Base-by-base conservation (phyloP, 148 eudicot genomes). In the Fallopia convolvulus region DNA sequence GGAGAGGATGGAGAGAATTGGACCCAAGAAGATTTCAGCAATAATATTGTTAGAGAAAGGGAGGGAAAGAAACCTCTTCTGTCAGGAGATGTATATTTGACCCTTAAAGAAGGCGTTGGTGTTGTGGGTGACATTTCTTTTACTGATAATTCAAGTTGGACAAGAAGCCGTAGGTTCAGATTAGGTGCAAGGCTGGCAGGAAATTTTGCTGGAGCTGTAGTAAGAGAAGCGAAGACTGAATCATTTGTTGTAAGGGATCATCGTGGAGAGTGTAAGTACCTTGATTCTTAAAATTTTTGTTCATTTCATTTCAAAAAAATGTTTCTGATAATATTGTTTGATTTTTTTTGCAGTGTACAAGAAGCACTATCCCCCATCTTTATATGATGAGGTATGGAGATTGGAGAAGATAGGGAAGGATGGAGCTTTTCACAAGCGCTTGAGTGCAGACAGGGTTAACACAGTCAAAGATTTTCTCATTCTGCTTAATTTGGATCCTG, bases 121-220 rank as follows among this genome's bases (percentile, higher is more conserved):
- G 66, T 80, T 30, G 80, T 92, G 46, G 89, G 93, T 26, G 92
- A 89, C 72, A 79, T 90, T 41, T 88, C 88, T 68, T 90, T 92
- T 77, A 86, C 88, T 5, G 90, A 90, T 85, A 90, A 89, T 79
- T 89, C 94, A 61, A 92, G 95, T 82, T 90, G 94, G 94, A 92
- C 90, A 7, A 84, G 91, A 85, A 90, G 91, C 78, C 91, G 93
- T 41, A 86, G 84, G 75, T 90, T 92, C 85, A 86, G 93, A 82
- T 83, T 92, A 55, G 97, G 97, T 72, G 90, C 88, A 40, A 87
- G 91, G 82, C 84, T 88, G 79, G 76, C 82, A 73, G 89, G 87
- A 76, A 86, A 81, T 79, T 76, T 79, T 78, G 86, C 87, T 74
- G 93, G 89, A 70, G 58, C 77, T 72, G 80, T 85, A 74, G 81